Conservation (phyloP, 1,139 yeast species). For the Zygoascus sp. region DNA sequence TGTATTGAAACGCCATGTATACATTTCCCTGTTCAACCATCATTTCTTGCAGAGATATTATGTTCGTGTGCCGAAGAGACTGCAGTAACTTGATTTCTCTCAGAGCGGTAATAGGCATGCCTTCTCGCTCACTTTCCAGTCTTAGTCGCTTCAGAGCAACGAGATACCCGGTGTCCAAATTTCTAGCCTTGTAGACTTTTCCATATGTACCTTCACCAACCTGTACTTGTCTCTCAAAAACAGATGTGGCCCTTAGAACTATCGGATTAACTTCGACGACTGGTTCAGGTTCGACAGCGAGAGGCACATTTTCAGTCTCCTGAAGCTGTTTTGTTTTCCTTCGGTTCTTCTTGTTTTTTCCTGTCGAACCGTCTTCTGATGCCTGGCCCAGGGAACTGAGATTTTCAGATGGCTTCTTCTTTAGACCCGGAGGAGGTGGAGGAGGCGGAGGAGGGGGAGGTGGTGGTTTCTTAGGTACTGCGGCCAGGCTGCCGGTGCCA, state of each 20-base stretch:
- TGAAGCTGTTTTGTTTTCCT: background rate
- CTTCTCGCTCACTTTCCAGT: conserved; percentile 84
- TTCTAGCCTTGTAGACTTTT: conserved; percentile 70
- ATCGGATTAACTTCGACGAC: conserved; percentile 10
- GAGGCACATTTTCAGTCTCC: background rate
- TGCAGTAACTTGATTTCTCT: conserved; percentile 86
- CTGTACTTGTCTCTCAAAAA: conserved; percentile 45
- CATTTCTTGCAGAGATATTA: conserved; percentile 79
- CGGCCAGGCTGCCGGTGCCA: no score
- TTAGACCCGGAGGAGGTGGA: no score
- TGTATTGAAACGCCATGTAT: conserved; percentile 88
- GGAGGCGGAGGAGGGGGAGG: no score
- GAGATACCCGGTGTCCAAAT: conserved; percentile 58
- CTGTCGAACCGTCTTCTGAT: background rate
- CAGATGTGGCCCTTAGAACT: conserved; percentile 22
- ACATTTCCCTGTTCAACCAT: conserved; percentile 78
- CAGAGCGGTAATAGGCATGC: conserved; percentile 93
- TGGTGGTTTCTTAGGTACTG: no score
- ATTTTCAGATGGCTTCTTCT: no score
- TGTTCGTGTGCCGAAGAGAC: conserved; percentile 76
- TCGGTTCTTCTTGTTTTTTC: background rate
- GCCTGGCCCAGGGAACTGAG: no score
- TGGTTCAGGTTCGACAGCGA: conserved; percentile 1
- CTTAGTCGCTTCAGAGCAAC: conserved; percentile 84
- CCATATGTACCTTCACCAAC: conserved; percentile 88